Evolutionary conservation across 2,329 filamentous ascomycete genomes (phyloP), one percentile per base, ranked within the genome.

Genomic region (Fusarium citri): DNA sequence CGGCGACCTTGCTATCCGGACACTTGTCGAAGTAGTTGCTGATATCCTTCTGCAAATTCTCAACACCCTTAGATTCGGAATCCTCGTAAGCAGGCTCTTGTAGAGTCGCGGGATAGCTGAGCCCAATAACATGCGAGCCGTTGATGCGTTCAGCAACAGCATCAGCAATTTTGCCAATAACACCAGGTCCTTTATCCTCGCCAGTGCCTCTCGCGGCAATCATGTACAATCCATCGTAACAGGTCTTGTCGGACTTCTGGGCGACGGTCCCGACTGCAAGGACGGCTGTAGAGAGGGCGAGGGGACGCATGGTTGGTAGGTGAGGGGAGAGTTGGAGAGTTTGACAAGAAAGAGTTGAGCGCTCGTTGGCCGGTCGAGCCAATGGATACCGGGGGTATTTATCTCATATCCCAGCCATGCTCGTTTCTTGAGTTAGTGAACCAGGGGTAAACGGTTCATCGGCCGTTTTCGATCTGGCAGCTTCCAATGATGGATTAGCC

Each of bases 21-120:
- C 82, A 83, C 7, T 72, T 71, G 30, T 72, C 50, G 66, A 72
- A 69, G 63, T 83, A 82, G 23, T 71, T 59, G 15, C 68, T 66
- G 42, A 83, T 22, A 16, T n/a, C 15, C 14, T 51, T 34, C 61
- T 49, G 73, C 70, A 28, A 7, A 71, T 45, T 20, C 74, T 78
- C 74, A 82, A 62, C 34, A 71, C 75, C 43, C 74, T 43, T 42
- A 74, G 73, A 28, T 59, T 81, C 81, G 2, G 82, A 83, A 7
- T 61, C 64, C 9, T 66, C 53, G 66, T 83, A 83, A 53, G 61
- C 51, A 8, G 76, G 76, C 31, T 78, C 66, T 8, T 68, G 64
- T 14, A 80, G 59, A 10, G 75, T 72, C 20, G 81, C 82, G 25
- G 82, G 81, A 68, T 83, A 83, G 48, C 79, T 76, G 41, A 83